phyloP scores from a whole-genome alignment of 768 basidiomycete genomes.

The Leccinum barrowsii region DNA sequence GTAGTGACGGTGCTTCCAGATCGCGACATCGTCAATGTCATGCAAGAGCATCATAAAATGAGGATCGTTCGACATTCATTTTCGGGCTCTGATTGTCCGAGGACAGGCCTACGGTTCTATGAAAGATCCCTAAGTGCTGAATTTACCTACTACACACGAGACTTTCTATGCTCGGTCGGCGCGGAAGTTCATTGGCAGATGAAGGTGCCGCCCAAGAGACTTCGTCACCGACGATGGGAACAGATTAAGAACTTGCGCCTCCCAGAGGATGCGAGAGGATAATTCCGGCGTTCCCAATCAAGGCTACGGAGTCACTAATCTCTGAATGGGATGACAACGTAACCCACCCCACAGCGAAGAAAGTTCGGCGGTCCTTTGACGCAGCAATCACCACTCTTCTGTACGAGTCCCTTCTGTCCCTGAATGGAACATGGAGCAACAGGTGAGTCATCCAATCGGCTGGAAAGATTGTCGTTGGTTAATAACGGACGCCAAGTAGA shows the following conservation, averaged over 20 bases:
- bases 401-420: constrained; percentile 62
- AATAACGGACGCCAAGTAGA: constrained; percentile 46
- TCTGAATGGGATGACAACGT: constrained; percentile 43
- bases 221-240: constrained; percentile 3
- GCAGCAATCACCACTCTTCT: constrained; percentile 58
- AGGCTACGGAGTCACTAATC: constrained; percentile 50
- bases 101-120: too few species aligned
- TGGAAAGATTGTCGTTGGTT: constrained; percentile 47
- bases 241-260: constrained; percentile 35
- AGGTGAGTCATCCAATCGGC: constrained; percentile 61
- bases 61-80: constrained; percentile 52
- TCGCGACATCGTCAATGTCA: constrained; percentile 56
- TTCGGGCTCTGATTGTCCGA: too few species aligned
- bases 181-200: constrained; percentile 4
- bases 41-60: constrained; percentile 57
- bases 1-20: constrained; percentile 59
- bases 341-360: constrained; percentile 52
- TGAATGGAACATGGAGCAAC: constrained; percentile 64
- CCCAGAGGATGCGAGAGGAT: constrained; percentile 59
- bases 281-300: constrained; percentile 59
- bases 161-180: constrained; percentile 43
- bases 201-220: neutral
- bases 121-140: too few species aligned
- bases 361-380: constrained; percentile 66
- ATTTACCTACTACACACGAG: constrained; percentile 60